phyloP scores from a whole-genome alignment of 441 rosid genomes.

The Theobroma grandiflorum region DNA sequence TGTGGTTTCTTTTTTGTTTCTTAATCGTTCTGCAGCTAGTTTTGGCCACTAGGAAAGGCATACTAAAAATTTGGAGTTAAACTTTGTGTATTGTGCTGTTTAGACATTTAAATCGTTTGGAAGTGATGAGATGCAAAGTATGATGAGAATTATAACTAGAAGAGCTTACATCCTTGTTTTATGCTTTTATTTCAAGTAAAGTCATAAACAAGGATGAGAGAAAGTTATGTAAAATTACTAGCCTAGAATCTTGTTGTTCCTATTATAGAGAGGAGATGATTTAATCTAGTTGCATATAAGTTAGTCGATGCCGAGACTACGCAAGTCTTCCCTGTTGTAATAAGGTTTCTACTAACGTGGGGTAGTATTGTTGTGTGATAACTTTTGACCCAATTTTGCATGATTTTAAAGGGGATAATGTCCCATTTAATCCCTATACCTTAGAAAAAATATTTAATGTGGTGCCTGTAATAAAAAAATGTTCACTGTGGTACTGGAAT shows the following conservation, averaged over 20 bases:
- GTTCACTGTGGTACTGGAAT: no score
- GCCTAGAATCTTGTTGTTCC: no score
- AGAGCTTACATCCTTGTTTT: not conserved
- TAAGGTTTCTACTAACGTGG: not conserved
- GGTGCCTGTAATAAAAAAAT: no score
- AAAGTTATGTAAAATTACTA: not conserved
- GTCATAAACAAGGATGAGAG: not conserved
- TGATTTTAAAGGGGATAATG: not conserved
- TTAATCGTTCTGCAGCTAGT: not conserved
- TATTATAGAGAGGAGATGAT: no score
- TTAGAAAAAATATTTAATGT: no score
- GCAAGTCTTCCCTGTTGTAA: not conserved
- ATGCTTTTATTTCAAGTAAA: not conserved
- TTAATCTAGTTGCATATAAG: no score
- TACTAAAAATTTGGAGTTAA: not conserved
- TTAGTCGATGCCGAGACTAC: not conserved
- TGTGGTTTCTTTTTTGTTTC: not conserved
- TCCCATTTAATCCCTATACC: no score
- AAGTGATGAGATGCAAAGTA: slow-evolving; percentile 10
- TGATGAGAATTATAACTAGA: slow-evolving; percentile 1
- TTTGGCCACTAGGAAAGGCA: not conserved
- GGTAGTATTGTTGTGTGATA: not conserved
- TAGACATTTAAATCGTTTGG: slow-evolving; percentile 9
- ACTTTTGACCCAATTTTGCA: not conserved
- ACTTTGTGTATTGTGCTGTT: not conserved